A percentile compares a stretch with the other conserved stretches of the same genome.
phyloP scores from a whole-genome alignment of 2,329 filamentous ascomycete genomes.

The Colletotrichum filicis region DNA sequence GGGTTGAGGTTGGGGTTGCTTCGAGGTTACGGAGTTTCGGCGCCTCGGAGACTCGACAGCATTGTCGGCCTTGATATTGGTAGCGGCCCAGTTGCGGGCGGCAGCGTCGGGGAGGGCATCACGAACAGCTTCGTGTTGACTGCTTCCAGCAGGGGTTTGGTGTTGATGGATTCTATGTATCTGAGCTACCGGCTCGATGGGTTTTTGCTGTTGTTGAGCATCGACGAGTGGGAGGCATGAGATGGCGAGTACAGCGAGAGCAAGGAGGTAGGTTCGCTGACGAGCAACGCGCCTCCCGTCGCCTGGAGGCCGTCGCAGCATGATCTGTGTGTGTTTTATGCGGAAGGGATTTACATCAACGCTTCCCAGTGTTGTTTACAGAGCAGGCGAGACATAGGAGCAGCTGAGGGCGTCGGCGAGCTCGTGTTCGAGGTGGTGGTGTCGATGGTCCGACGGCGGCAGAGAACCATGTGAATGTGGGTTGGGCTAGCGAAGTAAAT shows the following conservation, averaged over 20 bases:
- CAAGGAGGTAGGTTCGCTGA: conserved; percentile 61
- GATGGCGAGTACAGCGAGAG: conserved; percentile 68
- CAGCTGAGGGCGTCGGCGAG: conserved; percentile 5
- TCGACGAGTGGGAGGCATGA: conserved; percentile 66
- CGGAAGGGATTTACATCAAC: conserved; percentile 34
- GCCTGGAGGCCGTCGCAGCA: conserved; percentile 74
- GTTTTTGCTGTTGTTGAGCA: conserved; percentile 70
- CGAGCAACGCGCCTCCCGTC: conserved; percentile 61
- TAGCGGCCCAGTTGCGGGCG: conserved; percentile 44
- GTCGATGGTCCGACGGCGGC: conserved; percentile 15
- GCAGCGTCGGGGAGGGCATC: conserved; percentile 40
- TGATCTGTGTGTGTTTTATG: conserved; percentile 43
- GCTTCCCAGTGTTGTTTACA: conserved; percentile 22
- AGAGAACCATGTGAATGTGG: conserved; percentile 31
- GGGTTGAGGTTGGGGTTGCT: conserved; percentile 45
- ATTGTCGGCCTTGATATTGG: conserved; percentile 43
- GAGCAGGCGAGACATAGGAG: conserved; percentile 35
- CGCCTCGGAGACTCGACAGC: conserved; percentile 32
- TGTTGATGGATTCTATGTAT: conserved; percentile 24
- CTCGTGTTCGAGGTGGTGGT: not conserved
- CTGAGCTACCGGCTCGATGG: conserved; percentile 28
- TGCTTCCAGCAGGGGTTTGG: conserved; percentile 13
- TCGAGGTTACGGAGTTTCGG: conserved; percentile 34
- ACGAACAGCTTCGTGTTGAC: conserved; percentile 13
- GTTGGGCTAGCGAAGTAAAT: conserved; percentile 31